These are phyloP conservation scores for Dioscorea zingiberensis DNA, from an alignment of 106 monocot species.

Conservation along the genomic window DNA sequence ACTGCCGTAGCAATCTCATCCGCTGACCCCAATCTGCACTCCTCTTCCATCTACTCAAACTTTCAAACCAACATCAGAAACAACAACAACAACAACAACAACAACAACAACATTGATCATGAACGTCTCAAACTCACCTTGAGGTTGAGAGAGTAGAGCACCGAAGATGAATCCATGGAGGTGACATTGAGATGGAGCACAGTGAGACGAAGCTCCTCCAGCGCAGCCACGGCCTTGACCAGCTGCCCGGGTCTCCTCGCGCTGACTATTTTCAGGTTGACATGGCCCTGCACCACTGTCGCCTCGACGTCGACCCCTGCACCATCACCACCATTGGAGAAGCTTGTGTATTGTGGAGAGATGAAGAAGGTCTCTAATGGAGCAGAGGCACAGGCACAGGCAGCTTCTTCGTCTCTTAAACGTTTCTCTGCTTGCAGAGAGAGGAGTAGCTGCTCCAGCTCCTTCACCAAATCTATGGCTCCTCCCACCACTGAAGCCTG, in stretches of 20 bases:
- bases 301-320: slow-evolving; percentile 68
- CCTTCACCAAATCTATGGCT: slow-evolving; percentile 84
- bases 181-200: slow-evolving; percentile 78
- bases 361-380: slow-evolving; percentile 34
- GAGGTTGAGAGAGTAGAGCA: slow-evolving; percentile 82
- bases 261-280: slow-evolving; percentile 57
- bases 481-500: slow-evolving; percentile 88
- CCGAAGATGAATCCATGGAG: slow-evolving; percentile 33
- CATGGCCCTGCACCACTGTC: slow-evolving; percentile 70
- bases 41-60: slow-evolving; percentile 57
- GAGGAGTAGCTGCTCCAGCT: slow-evolving; percentile 75
- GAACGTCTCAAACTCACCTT: slow-evolving; percentile 44
- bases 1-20: slow-evolving; percentile 79
- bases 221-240: slow-evolving; percentile 39
- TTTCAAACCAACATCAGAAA: not conserved
- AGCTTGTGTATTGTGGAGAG: slow-evolving; percentile 67
- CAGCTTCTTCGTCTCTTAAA: not conserved
- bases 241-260: slow-evolving; percentile 45
- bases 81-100: not conserved
- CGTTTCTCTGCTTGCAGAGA: slow-evolving; percentile 58
- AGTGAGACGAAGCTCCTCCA: slow-evolving; percentile 66
- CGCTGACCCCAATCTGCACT: slow-evolving; percentile 60
- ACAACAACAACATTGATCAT: not conserved
- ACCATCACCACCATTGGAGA: not conserved
- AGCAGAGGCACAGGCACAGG: too few relatives aligned